Conservation (phyloP, 805 yeast species). For the Kazachstania africana region DNA sequence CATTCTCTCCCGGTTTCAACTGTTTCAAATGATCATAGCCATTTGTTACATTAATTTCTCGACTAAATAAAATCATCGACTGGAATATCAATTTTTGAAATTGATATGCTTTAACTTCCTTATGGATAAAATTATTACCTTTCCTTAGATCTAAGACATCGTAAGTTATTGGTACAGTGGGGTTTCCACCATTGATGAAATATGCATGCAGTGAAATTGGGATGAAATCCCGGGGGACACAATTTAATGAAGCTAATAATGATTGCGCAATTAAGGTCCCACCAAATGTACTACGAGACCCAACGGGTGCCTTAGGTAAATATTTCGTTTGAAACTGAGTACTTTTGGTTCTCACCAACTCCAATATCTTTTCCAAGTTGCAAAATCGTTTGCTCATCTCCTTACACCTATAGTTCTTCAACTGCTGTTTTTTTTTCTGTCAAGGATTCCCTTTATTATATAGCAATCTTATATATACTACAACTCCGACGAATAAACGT, state of each 20-base stretch:
- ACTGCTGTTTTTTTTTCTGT: too few species aligned
- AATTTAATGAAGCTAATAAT: constrained; percentile 44
- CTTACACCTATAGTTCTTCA: too few species aligned
- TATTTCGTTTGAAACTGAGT: constrained; percentile 16
- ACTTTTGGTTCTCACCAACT: too few species aligned
- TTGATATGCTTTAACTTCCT: constrained; percentile 47
- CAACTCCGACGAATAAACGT: neutral
- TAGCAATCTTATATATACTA: too few species aligned
- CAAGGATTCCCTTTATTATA: too few species aligned
- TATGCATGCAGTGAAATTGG: constrained; percentile 56
- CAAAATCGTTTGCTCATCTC: too few species aligned
- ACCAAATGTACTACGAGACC: constrained; percentile 60
- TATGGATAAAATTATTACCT: constrained; percentile 40
- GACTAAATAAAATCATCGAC: constrained; percentile 38
- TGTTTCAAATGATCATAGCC: constrained; percentile 14
- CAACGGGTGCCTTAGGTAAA: constrained; percentile 30
- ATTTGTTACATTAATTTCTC: constrained; percentile 5
- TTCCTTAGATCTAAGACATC: constrained; percentile 41
- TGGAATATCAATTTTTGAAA: constrained; percentile 37
- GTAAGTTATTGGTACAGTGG: constrained; percentile 36
- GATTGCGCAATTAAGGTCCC: constrained; percentile 62
- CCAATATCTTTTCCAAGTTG: too few species aligned
- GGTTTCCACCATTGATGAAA: constrained; percentile 45
- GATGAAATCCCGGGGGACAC: constrained; percentile 34
- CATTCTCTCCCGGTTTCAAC: constrained; percentile 10